Conservation (phyloP, 257 asterid genomes). For the Anisodus acutangulus region DNA sequence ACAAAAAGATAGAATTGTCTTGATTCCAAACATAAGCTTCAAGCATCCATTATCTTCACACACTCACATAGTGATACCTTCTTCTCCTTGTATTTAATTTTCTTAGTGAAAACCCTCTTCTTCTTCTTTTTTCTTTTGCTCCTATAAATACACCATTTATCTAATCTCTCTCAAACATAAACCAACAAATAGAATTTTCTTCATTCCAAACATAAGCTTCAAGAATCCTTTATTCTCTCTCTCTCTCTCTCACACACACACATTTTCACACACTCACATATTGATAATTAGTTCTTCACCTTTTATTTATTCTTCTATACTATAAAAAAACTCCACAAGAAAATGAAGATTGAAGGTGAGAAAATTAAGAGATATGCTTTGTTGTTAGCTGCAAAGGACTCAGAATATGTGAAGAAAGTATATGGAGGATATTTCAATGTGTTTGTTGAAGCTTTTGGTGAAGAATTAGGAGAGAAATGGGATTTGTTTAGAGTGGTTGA, state of each 20-base stretch:
- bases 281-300: not conserved
- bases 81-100: too few species aligned
- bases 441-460: slow-evolving; percentile 56
- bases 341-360: slow-evolving; percentile 42
- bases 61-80: not conserved
- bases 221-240: not conserved
- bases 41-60: not conserved
- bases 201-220: not conserved
- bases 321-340: not conserved
- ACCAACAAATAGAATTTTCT: not conserved
- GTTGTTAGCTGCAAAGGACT: slow-evolving; percentile 58
- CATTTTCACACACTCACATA: not conserved
- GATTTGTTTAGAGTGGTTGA: slow-evolving; percentile 63
- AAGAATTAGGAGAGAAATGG: slow-evolving; percentile 61
- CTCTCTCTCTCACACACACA: not conserved
- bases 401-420: slow-evolving; percentile 61
- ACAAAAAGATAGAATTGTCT: not conserved
- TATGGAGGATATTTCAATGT: slow-evolving; percentile 68
- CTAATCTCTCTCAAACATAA: not conserved
- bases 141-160: not conserved
- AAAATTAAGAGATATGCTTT: slow-evolving; percentile 51
- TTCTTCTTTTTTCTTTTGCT: too few species aligned
- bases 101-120: too few species aligned
- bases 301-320: not conserved
- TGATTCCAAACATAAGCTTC: not conserved